Evolutionary conservation across 345 rosid species (phyloP).

Genomic region (Brassica nigra): DNA sequence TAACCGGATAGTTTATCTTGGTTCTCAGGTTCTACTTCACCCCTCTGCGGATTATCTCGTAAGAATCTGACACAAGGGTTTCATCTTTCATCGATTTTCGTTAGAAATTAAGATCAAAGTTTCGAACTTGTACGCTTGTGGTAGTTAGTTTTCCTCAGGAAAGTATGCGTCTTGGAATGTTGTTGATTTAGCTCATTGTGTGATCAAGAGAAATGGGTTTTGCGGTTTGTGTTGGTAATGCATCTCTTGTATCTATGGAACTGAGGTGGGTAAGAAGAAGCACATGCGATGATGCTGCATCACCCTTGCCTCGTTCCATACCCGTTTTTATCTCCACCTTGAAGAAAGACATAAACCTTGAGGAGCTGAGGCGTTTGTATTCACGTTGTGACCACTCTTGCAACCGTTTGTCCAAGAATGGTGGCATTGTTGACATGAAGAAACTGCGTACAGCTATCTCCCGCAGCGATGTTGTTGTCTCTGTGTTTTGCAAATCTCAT

Average conservation of each 20-base stretch:
- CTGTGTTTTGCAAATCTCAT: slow-evolving; percentile 63
- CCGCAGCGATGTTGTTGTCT: slow-evolving; percentile 63
- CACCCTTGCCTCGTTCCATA: slow-evolving; percentile 36
- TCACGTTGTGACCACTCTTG: slow-evolving; percentile 63
- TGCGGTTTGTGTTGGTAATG: slow-evolving; percentile 22
- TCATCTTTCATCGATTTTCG: neutral
- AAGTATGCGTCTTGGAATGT: slow-evolving; percentile 6
- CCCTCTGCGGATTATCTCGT: slow-evolving; percentile 2
- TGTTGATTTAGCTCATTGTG: slow-evolving; percentile 9
- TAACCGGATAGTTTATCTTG: slow-evolving; percentile 29
- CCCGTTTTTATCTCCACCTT: slow-evolving; percentile 66
- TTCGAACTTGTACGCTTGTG: neutral
- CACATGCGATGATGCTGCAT: slow-evolving; percentile 24
- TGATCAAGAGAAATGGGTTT: slow-evolving; percentile 34
- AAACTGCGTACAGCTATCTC: slow-evolving; percentile 72
- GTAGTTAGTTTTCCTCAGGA: slow-evolving; percentile 19
- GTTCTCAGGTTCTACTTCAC: neutral
- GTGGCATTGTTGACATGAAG: slow-evolving; percentile 43
- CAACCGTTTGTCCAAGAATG: slow-evolving; percentile 54
- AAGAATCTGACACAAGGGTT: slow-evolving; percentile 9
- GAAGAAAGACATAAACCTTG: slow-evolving; percentile 53
- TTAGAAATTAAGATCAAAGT: neutral
- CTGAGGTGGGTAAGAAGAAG: slow-evolving; percentile 52
- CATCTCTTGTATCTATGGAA: slow-evolving; percentile 47
- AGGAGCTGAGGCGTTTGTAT: slow-evolving; percentile 55